Percentiles rank a stretch among this genome's conserved stretches.
These are phyloP conservation scores for Backusella luteola DNA, from an alignment of 192 early-diverging fungal genomes.

Conservation along the genomic window DNA sequence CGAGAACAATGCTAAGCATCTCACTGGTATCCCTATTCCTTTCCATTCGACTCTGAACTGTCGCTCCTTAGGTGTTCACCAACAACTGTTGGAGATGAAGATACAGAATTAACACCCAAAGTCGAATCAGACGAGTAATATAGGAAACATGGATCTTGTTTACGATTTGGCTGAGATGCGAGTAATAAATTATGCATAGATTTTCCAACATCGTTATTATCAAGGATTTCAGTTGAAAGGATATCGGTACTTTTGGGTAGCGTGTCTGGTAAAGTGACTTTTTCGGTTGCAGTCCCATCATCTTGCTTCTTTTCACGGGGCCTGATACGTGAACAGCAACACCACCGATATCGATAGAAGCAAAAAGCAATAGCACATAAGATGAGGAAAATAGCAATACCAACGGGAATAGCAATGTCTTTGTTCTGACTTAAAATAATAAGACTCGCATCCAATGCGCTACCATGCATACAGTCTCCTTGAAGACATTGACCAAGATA, in stretches of 20 bases:
- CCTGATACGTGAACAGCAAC: background rate
- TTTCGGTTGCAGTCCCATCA: background rate
- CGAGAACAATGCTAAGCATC: background rate
- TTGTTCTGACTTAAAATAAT: conserved; percentile 38
- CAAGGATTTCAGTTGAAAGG: background rate
- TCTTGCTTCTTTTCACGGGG: background rate
- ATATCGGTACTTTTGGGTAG: background rate
- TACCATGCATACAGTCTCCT: conserved; percentile 39
- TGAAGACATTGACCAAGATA: conserved; percentile 57
- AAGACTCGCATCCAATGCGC: background rate
- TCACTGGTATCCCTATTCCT: background rate
- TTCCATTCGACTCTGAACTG: background rate
- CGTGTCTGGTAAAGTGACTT: background rate
- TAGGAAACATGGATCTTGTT: background rate
- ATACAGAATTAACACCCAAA: background rate
- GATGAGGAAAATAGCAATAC: conserved; percentile 26
- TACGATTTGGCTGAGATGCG: background rate
- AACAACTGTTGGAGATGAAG: background rate
- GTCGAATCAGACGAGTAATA: background rate
- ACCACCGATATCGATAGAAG: background rate
- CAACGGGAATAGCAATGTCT: conserved; percentile 38
- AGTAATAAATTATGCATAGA: background rate
- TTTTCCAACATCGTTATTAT: background rate
- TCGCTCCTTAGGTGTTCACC: background rate
- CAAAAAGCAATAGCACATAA: conserved; percentile 10